Evolutionary conservation across 257 asterid species (phyloP), one percentile per base, ranked within the genome.

Genomic region (Nicotiana sylvestris): DNA sequence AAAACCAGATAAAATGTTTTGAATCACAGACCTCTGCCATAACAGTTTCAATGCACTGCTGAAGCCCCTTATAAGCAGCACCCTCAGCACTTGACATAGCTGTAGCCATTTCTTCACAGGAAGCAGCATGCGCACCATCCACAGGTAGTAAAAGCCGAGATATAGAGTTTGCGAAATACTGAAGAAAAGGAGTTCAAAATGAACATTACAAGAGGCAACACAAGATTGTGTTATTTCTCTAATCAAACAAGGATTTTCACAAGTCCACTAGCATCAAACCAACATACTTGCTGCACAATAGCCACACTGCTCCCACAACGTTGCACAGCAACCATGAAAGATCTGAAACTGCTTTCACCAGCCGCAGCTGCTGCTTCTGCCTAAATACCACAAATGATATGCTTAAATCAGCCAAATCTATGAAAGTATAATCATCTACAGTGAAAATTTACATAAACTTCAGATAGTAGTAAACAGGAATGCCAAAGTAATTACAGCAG

Each of bases 281-380:
- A 64, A 82, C 94, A 76, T 90, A 96, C 98, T 91, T 96, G 99
- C 92, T 94, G 98, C 84, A 94, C 97, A 85, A 93, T 96, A 85
- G 98, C 99, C 89, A 96, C 98, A 86, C 99, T 93, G 89, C 99
- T 96, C 86, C 98, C 98, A 89, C 99, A 93, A 1, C 95, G 97
- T 91, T 96, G 99, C 77, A 94, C 98, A 87, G 98, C 92, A 85
- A 94, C 98, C 99, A 94, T 94, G 88, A 96, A 96, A 78, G 99
- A 91, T 87, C 92, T 91, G 92, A 96, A 94, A 87, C 99, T 93
- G 87, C 94, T 94, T 91, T 96, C 98, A 66, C 99, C 98, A 85
- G 99, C 99, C 76, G 98, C 98, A 67, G 99, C 98, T 69, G 98
- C 98, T 76, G 99, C 97, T 92, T 96, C 99, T 35, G 99, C 99